A percentile compares a stretch with the other conserved stretches of the same genome.
These are phyloP conservation scores for Polytrichum formosum DNA, from an alignment of 225 moss, liverwort and hornwort species.

Conservation along the genomic window DNA sequence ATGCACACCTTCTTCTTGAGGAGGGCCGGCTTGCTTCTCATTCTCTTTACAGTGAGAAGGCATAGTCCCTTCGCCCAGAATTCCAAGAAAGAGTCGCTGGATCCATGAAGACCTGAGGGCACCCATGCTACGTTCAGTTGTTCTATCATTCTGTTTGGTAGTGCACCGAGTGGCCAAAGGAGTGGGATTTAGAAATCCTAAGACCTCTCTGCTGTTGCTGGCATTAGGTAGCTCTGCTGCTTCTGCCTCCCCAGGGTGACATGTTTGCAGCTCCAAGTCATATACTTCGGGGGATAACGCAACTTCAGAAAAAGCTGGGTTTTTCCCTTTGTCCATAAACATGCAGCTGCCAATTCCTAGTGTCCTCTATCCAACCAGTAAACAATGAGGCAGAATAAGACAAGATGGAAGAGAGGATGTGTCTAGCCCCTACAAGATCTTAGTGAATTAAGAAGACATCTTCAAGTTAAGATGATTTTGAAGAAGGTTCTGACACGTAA, in stretches of 20 bases:
- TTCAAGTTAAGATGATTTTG: too few species aligned
- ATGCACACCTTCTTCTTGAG: conserved; percentile 9
- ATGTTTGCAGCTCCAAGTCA: conserved; percentile 17
- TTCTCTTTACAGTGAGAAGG: conserved; percentile 26
- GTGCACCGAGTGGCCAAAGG: conserved; percentile 47
- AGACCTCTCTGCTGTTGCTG: conserved; percentile 27
- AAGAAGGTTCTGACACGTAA: too few species aligned
- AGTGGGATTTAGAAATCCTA: conserved; percentile 45
- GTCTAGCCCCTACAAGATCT: not conserved
- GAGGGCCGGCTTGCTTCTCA: conserved; percentile 18
- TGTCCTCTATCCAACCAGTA: conserved; percentile 22
- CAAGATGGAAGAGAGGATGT: not conserved
- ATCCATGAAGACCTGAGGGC: conserved; percentile 51
- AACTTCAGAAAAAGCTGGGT: conserved; percentile 11
- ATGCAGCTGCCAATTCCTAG: conserved; percentile 17
- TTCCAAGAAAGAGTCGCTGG: conserved; percentile 39
- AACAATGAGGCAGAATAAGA: conserved; percentile 16
- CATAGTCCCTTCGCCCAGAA: conserved; percentile 19
- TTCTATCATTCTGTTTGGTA: conserved; percentile 20
- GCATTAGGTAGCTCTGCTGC: conserved; percentile 17
- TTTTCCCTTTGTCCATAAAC: conserved; percentile 26
- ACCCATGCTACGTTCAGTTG: conserved; percentile 16
- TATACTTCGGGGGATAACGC: conserved; percentile 19
- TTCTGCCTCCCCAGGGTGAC: conserved; percentile 12
- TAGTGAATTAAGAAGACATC: too few species aligned